A percentile compares a stretch with the other conserved stretches of the same genome.
Conservation (phyloP, 1,284 basidiomycete species). For the Lentinus polychrous region DNA sequence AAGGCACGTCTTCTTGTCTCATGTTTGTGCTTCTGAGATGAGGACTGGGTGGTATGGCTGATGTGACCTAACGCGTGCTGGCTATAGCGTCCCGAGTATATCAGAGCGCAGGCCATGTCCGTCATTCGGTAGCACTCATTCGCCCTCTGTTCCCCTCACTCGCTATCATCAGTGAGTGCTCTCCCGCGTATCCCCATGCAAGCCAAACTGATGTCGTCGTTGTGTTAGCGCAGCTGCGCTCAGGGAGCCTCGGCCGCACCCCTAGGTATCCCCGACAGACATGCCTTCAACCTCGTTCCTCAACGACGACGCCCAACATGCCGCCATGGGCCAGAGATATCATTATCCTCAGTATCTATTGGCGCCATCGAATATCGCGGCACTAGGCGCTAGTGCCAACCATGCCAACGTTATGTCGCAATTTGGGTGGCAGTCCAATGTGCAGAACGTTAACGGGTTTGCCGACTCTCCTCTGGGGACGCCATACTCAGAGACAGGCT, state of each 20-base stretch:
- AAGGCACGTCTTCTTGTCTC: slow-evolving; percentile 21
- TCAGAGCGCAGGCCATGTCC: slow-evolving; percentile 11
- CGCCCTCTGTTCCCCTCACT: slow-evolving; percentile 2
- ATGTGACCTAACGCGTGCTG: slow-evolving; percentile 18
- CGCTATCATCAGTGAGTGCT: background rate
- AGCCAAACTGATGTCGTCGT: background rate
- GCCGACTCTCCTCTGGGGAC: slow-evolving; percentile 16
- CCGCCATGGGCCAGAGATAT: slow-evolving; percentile 19
- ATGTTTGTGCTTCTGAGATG: slow-evolving; percentile 19
- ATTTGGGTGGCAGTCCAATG: slow-evolving; percentile 17
- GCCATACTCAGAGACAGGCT: slow-evolving; percentile 15
- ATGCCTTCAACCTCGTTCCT: slow-evolving; percentile 17
- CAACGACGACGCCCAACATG: slow-evolving; percentile 16
- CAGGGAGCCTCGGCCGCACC: slow-evolving; percentile 11
- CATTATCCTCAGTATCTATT: slow-evolving; percentile 18
- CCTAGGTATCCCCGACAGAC: slow-evolving; percentile 4
- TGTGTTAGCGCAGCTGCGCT: slow-evolving; percentile 5
- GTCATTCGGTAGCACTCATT: slow-evolving; percentile 2
- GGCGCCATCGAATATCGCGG: slow-evolving; percentile 15
- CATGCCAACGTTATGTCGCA: slow-evolving; percentile 12
- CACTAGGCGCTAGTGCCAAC: slow-evolving; percentile 15
- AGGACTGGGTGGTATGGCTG: slow-evolving; percentile 20
- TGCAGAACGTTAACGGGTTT: slow-evolving; percentile 18
- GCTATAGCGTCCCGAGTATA: slow-evolving; percentile 19
- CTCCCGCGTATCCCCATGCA: too few relatives aligned